Conservation (phyloP, 2,329 filamentous ascomycete species). For the Aspergillus fumigatus region DNA sequence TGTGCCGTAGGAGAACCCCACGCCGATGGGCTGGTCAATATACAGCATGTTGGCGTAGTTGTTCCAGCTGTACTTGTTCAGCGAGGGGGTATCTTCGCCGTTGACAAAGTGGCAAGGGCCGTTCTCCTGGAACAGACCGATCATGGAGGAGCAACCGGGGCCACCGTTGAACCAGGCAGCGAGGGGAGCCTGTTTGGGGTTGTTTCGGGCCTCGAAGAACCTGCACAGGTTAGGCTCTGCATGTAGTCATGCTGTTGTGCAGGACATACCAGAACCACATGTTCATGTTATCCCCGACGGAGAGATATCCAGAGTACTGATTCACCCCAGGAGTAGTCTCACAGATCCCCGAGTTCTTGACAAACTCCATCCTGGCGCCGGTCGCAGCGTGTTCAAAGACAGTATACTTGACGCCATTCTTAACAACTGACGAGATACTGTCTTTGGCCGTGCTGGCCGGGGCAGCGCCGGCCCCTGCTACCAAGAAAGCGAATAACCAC, state of each 20-base stretch:
- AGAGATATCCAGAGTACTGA: slow-evolving; percentile 50
- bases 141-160: slow-evolving; percentile 42
- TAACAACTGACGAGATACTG: slow-evolving; percentile 23
- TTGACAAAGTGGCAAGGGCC: slow-evolving; percentile 41
- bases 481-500: not conserved
- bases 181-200: slow-evolving; percentile 41
- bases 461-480: not conserved
- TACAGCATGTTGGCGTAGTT: slow-evolving; percentile 62
- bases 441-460: slow-evolving; percentile 1
- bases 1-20: slow-evolving; percentile 48
- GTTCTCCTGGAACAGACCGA: slow-evolving; percentile 41
- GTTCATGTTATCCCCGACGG: slow-evolving; percentile 42
- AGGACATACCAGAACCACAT: slow-evolving; percentile 41
- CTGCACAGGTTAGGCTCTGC: slow-evolving; percentile 9
- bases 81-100: slow-evolving; percentile 37
- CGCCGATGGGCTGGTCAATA: slow-evolving; percentile 58
- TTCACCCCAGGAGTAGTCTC: slow-evolving; percentile 50
- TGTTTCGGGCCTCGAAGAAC: slow-evolving; percentile 47
- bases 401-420: slow-evolving; percentile 39
- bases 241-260: not conserved
- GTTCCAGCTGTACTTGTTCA: slow-evolving; percentile 55
- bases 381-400: slow-evolving; percentile 49
- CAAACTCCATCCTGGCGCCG: slow-evolving; percentile 43
- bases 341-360: slow-evolving; percentile 50
- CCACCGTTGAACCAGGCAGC: slow-evolving; percentile 47